These are phyloP conservation scores for Sindora glabra DNA, from an alignment of 306 rosid genomes.

Conservation along the genomic window DNA sequence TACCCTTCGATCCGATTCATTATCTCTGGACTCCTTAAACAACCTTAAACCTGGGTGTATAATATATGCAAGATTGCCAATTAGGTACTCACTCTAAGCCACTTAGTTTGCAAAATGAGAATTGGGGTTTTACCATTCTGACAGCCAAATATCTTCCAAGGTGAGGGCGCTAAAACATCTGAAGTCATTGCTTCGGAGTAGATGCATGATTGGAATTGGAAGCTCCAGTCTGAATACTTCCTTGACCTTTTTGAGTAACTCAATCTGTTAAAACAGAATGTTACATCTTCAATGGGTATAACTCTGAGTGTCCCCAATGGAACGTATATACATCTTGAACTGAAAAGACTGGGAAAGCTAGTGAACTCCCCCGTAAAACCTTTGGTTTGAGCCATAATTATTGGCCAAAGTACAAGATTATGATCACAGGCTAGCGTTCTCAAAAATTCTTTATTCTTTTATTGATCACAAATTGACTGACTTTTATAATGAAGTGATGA, in stretches of 20 bases:
- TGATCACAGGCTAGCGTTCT: too few relatives aligned
- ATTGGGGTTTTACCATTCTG: slow-evolving; percentile 60
- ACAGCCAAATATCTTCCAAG: slow-evolving; percentile 92
- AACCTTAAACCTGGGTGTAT: slow-evolving; percentile 84
- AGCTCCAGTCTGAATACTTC: slow-evolving; percentile 44
- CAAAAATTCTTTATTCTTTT: too few relatives aligned
- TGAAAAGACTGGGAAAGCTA: too few relatives aligned
- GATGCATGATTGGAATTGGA: slow-evolving; percentile 29
- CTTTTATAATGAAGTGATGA: too few relatives aligned
- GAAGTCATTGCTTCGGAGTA: slow-evolving; percentile 55
- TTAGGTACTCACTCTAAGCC: slow-evolving; percentile 3
- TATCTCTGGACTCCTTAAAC: slow-evolving; percentile 74
- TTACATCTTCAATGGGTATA: background rate
- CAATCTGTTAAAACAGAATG: slow-evolving; percentile 27
- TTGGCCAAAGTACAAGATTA: too few relatives aligned
- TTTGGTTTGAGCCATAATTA: too few relatives aligned
- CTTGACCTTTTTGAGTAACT: slow-evolving; percentile 41
- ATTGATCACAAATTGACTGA: too few relatives aligned
- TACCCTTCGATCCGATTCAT: slow-evolving; percentile 60
- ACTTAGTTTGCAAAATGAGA: slow-evolving; percentile 11
- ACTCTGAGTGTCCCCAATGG: too few relatives aligned
- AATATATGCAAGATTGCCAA: too few relatives aligned
- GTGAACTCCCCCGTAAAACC: too few relatives aligned
- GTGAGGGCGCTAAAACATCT: slow-evolving; percentile 82
- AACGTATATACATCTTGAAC: too few relatives aligned